phyloP scores from a whole-genome alignment of 768 basidiomycete genomes.

The Cyathus striatus region DNA sequence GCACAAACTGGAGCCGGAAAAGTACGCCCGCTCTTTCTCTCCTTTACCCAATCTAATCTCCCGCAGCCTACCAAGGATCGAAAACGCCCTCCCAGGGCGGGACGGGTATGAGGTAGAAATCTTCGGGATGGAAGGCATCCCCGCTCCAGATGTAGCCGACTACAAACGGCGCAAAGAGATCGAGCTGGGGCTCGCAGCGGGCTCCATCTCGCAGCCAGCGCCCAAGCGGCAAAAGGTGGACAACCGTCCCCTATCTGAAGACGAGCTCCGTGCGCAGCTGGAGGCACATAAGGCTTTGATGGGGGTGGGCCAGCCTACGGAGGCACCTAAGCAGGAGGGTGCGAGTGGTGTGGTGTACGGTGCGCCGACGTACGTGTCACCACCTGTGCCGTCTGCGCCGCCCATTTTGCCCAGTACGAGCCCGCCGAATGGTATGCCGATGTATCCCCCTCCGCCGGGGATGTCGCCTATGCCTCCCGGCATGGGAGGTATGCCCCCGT shows the following conservation, averaged over 20 bases:
- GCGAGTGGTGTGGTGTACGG: conserved; percentile 60
- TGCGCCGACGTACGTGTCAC: conserved; percentile 61
- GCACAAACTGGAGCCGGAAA: conserved; percentile 97
- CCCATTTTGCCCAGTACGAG: conserved; percentile 26
- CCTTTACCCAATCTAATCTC: conserved; percentile 1
- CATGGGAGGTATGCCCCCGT: conserved; percentile 52
- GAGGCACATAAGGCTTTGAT: conserved; percentile 90
- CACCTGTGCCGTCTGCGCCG: conserved; percentile 31
- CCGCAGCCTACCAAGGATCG: conserved; percentile 75
- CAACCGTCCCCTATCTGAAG: conserved; percentile 73
- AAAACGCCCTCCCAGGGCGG: conserved; percentile 92
- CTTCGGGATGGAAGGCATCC: conserved; percentile 99
- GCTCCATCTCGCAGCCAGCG: conserved; percentile 76
- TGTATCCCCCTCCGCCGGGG: conserved; percentile 32
- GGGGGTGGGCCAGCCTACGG: conserved; percentile 48
- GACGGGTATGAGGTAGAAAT: conserved; percentile 99
- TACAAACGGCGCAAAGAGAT: conserved; percentile 96
- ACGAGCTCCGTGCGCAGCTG: conserved; percentile 80
- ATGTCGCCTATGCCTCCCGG: conserved; percentile 39
- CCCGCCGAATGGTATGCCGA: conserved; percentile 33
- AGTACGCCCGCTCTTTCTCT: conserved; percentile 36
- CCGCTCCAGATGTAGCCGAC: conserved; percentile 89
- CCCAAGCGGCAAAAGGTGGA: conserved; percentile 79
- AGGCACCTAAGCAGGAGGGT: conserved; percentile 31
- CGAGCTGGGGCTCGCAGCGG: conserved; percentile 81